A percentile compares a stretch with the other conserved stretches of the same genome.
These are phyloP conservation scores for Chromosphaera perkinsii DNA, from an alignment of 208 protist species.

Conservation along the genomic window DNA sequence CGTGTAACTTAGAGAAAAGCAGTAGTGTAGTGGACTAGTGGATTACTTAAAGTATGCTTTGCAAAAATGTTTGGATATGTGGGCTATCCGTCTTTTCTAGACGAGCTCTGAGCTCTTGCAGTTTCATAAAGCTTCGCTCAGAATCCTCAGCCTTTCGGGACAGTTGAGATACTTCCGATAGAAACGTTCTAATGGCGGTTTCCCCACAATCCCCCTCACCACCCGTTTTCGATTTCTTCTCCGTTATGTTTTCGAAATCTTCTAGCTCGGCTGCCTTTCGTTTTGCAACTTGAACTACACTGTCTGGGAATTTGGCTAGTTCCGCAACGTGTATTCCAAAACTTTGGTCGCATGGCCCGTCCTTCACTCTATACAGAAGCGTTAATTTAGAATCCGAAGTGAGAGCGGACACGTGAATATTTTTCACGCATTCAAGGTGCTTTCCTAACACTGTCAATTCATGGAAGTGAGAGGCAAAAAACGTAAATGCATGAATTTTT, in stretches of 20 bases:
- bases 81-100: too few species aligned
- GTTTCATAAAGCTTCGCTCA: too few species aligned
- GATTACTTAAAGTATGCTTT: too few species aligned
- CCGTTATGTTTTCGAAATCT: slow-evolving; percentile 38
- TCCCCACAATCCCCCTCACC: too few species aligned
- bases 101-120: too few species aligned
- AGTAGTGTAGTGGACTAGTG: too few species aligned
- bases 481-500: slow-evolving; percentile 67
- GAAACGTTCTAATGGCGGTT: too few species aligned
- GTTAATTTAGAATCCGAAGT: slow-evolving; percentile 21
- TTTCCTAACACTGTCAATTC: slow-evolving; percentile 87
- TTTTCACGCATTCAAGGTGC: slow-evolving; percentile 52
- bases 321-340: slow-evolving; percentile 81
- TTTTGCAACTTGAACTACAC: slow-evolving; percentile 38
- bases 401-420: slow-evolving; percentile 71
- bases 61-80: too few species aligned
- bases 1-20: too few species aligned
- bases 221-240: background rate
- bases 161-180: too few species aligned
- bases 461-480: slow-evolving; percentile 99
- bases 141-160: too few species aligned
- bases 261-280: slow-evolving; percentile 58
- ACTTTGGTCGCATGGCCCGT: slow-evolving; percentile 62
- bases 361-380: slow-evolving; percentile 25
- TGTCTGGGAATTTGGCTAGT: slow-evolving; percentile 38